These are phyloP conservation scores for Poteriospumella lacustris DNA, from an alignment of 108 stramenopile genomes.

Conservation along the genomic window DNA sequence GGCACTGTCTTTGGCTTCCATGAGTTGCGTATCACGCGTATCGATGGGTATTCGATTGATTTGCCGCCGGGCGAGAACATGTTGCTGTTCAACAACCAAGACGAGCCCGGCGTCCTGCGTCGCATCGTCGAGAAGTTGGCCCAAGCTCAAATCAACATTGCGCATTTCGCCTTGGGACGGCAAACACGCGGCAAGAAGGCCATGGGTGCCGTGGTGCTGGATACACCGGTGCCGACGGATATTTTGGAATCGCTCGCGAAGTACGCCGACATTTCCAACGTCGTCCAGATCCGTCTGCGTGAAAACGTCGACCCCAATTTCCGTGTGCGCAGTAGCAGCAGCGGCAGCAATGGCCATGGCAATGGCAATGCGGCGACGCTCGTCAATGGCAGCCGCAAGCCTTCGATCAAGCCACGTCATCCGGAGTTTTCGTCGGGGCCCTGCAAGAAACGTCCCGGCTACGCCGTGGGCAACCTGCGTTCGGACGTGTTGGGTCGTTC, in stretches of 20 bases:
- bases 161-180: conserved; percentile 52
- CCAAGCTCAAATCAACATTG: conserved; percentile 51
- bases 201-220: conserved; percentile 47
- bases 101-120: conserved; percentile 52
- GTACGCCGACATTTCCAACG: conserved; percentile 43
- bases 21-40: conserved; percentile 28
- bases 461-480: conserved; percentile 66
- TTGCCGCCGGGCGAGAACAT: conserved; percentile 38
- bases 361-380: conserved; percentile 32
- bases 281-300: conserved; percentile 30
- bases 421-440: conserved; percentile 64
- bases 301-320: conserved; percentile 15
- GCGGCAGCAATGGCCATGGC: too few relatives aligned
- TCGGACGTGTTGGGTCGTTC: conserved; percentile 78
- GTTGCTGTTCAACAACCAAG: conserved; percentile 56
- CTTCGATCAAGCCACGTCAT: conserved; percentile 32
- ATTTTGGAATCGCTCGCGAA: conserved; percentile 34
- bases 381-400: conserved; percentile 43
- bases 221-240: conserved; percentile 34
- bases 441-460: conserved; percentile 98
- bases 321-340: neutral
- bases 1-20: conserved; percentile 28
- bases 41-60: conserved; percentile 11
- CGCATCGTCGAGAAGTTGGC: conserved; percentile 34
- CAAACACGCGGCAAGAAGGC: conserved; percentile 40